phyloP scores from a whole-genome alignment of 768 basidiomycete species.

The Nevesoporus exiguus region DNA sequence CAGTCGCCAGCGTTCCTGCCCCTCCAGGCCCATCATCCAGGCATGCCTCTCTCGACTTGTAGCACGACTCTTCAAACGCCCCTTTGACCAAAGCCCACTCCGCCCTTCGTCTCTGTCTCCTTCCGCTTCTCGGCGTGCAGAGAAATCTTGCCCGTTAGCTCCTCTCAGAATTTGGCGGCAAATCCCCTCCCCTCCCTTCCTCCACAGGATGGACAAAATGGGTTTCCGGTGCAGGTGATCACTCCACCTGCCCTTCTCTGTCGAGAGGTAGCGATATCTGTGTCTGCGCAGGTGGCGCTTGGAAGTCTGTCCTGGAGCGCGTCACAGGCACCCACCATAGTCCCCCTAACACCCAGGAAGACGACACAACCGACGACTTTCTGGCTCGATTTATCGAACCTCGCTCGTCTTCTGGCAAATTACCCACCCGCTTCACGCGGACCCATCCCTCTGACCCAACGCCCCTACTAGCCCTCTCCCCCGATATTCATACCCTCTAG shows the following conservation, averaged over 20 bases:
- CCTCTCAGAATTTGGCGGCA: constrained; percentile 37
- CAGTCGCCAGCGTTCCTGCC: too few species aligned
- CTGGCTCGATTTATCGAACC: constrained; percentile 7
- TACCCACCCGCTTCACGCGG: background rate
- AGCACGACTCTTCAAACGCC: constrained; percentile 15
- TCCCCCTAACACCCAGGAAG: background rate
- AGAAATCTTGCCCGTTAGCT: constrained; percentile 47
- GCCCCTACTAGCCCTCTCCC: constrained; percentile 47
- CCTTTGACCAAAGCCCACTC: constrained; percentile 22
- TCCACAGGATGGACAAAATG: constrained; percentile 25
- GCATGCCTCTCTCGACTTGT: background rate
- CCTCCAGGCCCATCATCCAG: background rate
- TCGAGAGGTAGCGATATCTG: constrained; percentile 34
- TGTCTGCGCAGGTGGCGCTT: constrained; percentile 56
- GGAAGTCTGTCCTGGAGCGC: constrained; percentile 48
- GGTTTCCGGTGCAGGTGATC: constrained; percentile 16
- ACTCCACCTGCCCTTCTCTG: background rate
- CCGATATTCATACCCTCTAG: constrained; percentile 65
- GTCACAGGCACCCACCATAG: constrained; percentile 7
- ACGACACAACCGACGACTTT: constrained; percentile 3
- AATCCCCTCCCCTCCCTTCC: constrained; percentile 26
- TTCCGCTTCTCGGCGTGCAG: constrained; percentile 55
- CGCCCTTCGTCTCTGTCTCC: constrained; percentile 37
- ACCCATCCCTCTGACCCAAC: constrained; percentile 42
- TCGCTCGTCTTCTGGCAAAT: background rate